Evolutionary conservation across 768 basidiomycete genomes (phyloP).

Genomic region (Pisolithus tinctorius): DNA sequence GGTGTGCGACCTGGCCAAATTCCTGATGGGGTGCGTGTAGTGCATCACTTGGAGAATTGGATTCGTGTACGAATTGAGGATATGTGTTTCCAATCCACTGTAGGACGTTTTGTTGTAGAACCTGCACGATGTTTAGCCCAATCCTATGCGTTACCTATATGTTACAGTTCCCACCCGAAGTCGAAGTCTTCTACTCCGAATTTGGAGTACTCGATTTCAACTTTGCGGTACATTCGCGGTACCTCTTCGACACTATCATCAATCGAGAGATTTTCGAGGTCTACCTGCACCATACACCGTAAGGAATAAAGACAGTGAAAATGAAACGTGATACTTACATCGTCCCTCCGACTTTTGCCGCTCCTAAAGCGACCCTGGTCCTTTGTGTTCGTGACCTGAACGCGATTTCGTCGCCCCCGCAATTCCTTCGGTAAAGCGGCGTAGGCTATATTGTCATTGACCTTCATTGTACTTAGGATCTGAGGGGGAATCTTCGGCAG

Average conservation of each 20-base stretch:
- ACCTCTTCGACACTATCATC: constrained; percentile 54
- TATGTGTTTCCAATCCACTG: constrained; percentile 94
- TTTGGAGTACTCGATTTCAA: constrained; percentile 97
- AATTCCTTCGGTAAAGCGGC: constrained; percentile 84
- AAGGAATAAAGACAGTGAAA: background rate
- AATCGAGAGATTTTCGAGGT: constrained; percentile 45
- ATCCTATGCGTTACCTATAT: background rate
- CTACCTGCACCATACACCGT: constrained; percentile 30
- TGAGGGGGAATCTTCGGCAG: constrained; percentile 75
- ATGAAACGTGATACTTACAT: constrained; percentile 30
- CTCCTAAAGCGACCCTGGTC: constrained; percentile 81
- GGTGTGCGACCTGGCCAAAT: constrained; percentile 86
- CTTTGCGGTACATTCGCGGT: constrained; percentile 79
- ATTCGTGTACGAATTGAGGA: constrained; percentile 96
- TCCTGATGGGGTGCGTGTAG: constrained; percentile 70
- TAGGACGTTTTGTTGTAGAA: constrained; percentile 91
- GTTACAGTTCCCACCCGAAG: constrained; percentile 60
- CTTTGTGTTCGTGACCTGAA: constrained; percentile 38
- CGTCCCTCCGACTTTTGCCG: constrained; percentile 50
- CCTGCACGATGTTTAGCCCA: constrained; percentile 31
- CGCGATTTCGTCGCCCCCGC: constrained; percentile 76
- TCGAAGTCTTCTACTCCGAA: constrained; percentile 99
- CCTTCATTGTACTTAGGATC: constrained; percentile 71
- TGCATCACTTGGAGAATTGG: constrained; percentile 85
- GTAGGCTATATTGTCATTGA: constrained; percentile 86